A percentile compares a stretch with the other conserved stretches of the same genome.
phyloP scores from a whole-genome alignment of 2,329 filamentous ascomycete species.

The Alternaria gaisen region DNA sequence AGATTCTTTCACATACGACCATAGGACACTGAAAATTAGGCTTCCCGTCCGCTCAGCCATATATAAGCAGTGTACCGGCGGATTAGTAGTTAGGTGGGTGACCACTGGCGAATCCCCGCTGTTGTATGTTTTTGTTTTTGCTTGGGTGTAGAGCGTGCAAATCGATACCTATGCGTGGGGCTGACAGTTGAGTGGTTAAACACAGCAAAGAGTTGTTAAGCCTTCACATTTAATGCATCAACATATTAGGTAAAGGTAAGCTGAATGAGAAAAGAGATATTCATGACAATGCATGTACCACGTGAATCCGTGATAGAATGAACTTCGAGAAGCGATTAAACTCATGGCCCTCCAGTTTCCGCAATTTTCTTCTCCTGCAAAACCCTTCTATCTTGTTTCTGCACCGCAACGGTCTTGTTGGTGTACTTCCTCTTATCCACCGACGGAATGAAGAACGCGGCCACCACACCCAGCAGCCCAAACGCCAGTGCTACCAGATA shows the following conservation, averaged over 20 bases:
- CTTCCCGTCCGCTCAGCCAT: no score
- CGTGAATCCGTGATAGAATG: neutral
- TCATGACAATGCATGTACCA: neutral
- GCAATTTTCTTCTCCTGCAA: slow-evolving; percentile 33
- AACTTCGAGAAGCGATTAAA: neutral
- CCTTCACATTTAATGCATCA: neutral
- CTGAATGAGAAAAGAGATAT: neutral
- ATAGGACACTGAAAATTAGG: no score
- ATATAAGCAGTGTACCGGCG: no score
- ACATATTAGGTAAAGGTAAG: neutral
- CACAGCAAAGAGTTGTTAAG: neutral
- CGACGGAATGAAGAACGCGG: slow-evolving; percentile 38
- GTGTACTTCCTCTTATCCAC: slow-evolving; percentile 43
- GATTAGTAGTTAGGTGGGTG: no score
- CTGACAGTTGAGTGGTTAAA: no score
- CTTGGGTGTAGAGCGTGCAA: no score
- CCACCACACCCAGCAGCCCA: slow-evolving; percentile 37
- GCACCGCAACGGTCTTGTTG: slow-evolving; percentile 38
- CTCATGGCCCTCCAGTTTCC: neutral
- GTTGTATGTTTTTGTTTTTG: no score
- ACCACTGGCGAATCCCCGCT: no score
- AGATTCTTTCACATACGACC: no score
- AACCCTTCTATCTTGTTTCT: slow-evolving; percentile 34
- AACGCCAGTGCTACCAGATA: slow-evolving; percentile 47
- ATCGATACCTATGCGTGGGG: no score